Conservation (phyloP, 148 eudicot species). For the Persicaria tinctoria region DNA sequence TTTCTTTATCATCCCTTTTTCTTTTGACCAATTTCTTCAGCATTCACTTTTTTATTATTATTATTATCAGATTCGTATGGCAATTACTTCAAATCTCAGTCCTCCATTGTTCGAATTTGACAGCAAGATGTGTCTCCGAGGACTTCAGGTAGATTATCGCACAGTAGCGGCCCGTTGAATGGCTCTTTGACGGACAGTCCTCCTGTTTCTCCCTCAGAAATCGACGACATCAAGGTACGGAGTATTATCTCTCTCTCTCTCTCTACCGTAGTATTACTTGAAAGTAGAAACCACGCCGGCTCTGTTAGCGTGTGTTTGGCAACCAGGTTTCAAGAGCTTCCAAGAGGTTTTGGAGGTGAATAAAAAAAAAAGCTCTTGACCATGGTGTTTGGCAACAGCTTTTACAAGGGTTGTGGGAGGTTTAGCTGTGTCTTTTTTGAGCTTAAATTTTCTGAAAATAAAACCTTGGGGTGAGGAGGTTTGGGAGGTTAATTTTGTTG, state of each 20-base stretch:
- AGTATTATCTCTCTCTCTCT: neutral
- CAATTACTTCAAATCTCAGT: neutral
- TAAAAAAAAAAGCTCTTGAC: no score
- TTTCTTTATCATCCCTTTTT: neutral
- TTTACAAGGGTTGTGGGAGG: no score
- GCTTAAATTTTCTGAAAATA: no score
- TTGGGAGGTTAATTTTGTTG: no score
- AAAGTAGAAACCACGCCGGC: neutral
- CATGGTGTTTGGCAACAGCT: no score
- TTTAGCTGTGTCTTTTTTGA: no score
- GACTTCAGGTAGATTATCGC: constrained; percentile 88
- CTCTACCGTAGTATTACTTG: neutral
- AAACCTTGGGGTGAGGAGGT: no score
- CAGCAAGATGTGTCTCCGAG: constrained; percentile 98
- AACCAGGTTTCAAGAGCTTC: no score
- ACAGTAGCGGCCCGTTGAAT: constrained; percentile 90
- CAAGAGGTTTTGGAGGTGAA: no score
- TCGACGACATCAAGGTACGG: constrained; percentile 76
- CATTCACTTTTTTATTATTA: neutral
- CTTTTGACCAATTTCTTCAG: neutral
- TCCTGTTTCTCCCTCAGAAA: constrained; percentile 84
- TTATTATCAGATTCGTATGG: neutral
- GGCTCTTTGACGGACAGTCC: constrained; percentile 90
- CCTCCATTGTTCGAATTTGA: neutral
- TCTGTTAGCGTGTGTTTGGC: no score